Base-by-base conservation (phyloP, 2,329 filamentous ascomycete species). In the Trichoderma polysporum region DNA sequence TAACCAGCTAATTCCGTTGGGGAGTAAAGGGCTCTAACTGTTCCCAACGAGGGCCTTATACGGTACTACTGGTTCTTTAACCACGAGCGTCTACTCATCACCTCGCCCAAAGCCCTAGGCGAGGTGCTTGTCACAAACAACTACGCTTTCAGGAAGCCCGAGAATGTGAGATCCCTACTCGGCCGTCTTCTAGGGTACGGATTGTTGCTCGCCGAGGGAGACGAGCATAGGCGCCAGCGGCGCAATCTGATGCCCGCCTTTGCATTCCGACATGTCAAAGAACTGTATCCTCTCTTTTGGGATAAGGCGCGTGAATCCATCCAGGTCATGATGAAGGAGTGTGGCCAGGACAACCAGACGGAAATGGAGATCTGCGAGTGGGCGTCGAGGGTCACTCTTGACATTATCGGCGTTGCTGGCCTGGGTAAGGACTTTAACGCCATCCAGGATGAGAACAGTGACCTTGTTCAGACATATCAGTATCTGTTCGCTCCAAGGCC, bases 271-370 rank as follows among this genome's bases (percentile, higher is more conserved):
- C 91, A 96, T 73, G 83, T 97, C 76, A 96, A 95, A 75, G 86
- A 94, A 68, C 80, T 97, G 15, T 95, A 96, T 72, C 90, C 92
- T 0, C 80, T 91, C 6, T 97, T 97, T 77, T 97, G 93, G 93
- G 73, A 79, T 22, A 97, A 96, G 78, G 86, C 89, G 0, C 78
- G 85, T 8, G 89, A 94, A 75, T 85, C 90, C 72, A 87, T 89
- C 6, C 78, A 85, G 22, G 84, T 85, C 58, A 89, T 97, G 76
- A 84, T 82, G 1, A 73, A 67, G 4, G 68, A 76, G 15, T 71
- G 78, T 10, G 74, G 76, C 25, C 68, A 68, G 19, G 72, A 76
- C 27, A 74, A 78, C 9, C 68, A 74, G 57, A 79, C 78, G 17
- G 79, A 85, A 4, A 74, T 91, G 22, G 85, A 91, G 69, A 81